These are phyloP conservation scores for Phytophthora citricola DNA, from an alignment of 352 stramenopile species.

Conservation along the genomic window DNA sequence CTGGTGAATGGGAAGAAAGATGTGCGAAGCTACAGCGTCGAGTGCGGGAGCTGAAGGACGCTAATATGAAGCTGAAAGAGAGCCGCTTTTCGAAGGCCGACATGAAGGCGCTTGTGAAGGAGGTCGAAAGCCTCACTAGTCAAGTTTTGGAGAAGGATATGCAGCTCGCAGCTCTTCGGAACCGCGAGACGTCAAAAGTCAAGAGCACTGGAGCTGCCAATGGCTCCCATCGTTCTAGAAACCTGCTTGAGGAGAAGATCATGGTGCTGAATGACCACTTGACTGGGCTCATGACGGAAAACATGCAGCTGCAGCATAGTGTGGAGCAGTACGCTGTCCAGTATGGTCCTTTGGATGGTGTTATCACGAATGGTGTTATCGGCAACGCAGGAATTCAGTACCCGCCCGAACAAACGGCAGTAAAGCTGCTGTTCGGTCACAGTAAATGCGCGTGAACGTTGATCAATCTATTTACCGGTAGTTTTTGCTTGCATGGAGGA, in stretches of 20 bases:
- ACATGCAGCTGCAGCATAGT: constrained; percentile 74
- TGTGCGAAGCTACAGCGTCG: constrained; percentile 56
- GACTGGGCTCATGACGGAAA: constrained; percentile 83
- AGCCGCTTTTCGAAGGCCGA: constrained; percentile 47
- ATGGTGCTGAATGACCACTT: constrained; percentile 88
- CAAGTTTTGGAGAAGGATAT: constrained; percentile 62
- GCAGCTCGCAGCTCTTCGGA: constrained; percentile 50
- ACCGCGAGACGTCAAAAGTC: constrained; percentile 19
- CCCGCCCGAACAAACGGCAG: constrained; percentile 15
- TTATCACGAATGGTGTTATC: constrained; percentile 28
- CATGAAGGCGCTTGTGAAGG: constrained; percentile 50
- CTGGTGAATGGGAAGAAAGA: constrained; percentile 46
- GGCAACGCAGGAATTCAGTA: constrained; percentile 43
- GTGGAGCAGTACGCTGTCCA: constrained; percentile 67
- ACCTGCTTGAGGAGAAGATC: constrained; percentile 82
- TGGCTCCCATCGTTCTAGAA: constrained; percentile 53
- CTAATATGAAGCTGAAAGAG: constrained; percentile 63
- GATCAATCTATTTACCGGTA: constrained; percentile 44
- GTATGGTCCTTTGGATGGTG: constrained; percentile 38
- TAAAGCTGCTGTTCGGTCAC: constrained; percentile 31
- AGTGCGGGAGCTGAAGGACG: constrained; percentile 55
- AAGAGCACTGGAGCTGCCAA: constrained; percentile 19
- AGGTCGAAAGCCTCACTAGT: constrained; percentile 58
- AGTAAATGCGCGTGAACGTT: constrained; percentile 22
- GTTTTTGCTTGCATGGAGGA: constrained; percentile 9